phyloP scores from a whole-genome alignment of 2,329 filamentous ascomycete genomes.

The Fusarium sp. region DNA sequence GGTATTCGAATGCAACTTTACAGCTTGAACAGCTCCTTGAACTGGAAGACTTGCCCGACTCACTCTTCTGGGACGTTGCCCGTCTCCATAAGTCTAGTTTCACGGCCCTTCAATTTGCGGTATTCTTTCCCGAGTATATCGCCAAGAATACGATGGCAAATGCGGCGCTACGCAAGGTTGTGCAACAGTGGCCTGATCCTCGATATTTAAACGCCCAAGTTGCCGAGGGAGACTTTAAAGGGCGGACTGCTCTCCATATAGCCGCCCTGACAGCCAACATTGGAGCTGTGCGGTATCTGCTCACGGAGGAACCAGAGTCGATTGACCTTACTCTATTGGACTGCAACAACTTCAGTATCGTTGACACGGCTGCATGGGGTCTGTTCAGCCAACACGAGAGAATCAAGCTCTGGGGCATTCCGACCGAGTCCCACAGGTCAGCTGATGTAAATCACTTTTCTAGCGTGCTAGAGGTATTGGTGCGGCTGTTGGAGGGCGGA shows the following conservation, averaged over 20 bases:
- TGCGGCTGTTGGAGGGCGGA: neutral
- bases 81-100: neutral
- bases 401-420: neutral
- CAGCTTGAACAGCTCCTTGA: neutral
- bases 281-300: neutral
- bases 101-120: neutral
- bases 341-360: conserved; percentile 1
- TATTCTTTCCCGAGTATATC: neutral
- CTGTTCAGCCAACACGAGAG: neutral
- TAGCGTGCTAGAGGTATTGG: neutral
- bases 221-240: neutral
- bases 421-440: neutral
- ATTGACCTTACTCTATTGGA: neutral
- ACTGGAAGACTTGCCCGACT: neutral
- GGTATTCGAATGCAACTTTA: neutral
- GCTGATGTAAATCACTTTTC: neutral
- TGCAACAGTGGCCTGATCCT: neutral
- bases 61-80: neutral
- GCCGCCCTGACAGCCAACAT: neutral
- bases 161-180: neutral
- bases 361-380: neutral
- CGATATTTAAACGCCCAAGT: neutral
- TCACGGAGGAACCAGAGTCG: neutral
- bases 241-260: neutral
- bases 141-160: neutral